A percentile compares a stretch with the other conserved stretches of the same genome.
phyloP scores from a whole-genome alignment of 805 yeast genomes.

The Starmerella tilneyi region DNA sequence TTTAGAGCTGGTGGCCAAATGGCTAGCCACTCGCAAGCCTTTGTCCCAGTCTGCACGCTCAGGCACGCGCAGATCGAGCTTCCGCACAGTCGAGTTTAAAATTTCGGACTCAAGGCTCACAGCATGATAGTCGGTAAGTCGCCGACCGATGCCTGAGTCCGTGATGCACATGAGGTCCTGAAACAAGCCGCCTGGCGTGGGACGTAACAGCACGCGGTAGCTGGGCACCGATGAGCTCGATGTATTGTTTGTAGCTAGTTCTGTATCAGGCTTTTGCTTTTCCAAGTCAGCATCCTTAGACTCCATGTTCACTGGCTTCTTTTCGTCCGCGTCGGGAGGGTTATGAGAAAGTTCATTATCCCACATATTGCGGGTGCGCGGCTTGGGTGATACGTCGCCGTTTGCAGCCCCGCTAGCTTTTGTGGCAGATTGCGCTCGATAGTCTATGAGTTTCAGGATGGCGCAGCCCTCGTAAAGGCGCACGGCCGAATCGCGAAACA shows the following conservation, averaged over 20 bases:
- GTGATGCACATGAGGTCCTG: constrained; percentile 79
- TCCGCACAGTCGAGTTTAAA: constrained; percentile 64
- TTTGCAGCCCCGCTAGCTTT: background rate
- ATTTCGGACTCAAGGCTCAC: constrained; percentile 83
- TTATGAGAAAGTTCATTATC: background rate
- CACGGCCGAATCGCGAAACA: constrained; percentile 75
- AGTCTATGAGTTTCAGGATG: constrained; percentile 78
- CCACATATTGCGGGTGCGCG: constrained; percentile 12
- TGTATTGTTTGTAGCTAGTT: background rate
- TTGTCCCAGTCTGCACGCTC: constrained; percentile 30
- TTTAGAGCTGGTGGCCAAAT: background rate
- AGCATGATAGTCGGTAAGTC: constrained; percentile 65
- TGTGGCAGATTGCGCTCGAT: constrained; percentile 39
- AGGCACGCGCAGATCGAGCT: constrained; percentile 63
- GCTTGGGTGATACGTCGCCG: background rate
- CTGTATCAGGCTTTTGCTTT: background rate
- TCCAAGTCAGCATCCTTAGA: background rate
- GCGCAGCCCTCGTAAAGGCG: constrained; percentile 83
- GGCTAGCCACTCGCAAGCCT: constrained; percentile 31
- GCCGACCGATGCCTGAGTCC: constrained; percentile 53
- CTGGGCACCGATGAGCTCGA: constrained; percentile 44
- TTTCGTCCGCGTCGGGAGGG: background rate
- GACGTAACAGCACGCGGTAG: constrained; percentile 65
- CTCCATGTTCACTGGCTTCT: background rate
- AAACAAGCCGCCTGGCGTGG: constrained; percentile 70